phyloP scores from a whole-genome alignment of 192 early-diverging fungal species.

The Paraglomus occultum region DNA sequence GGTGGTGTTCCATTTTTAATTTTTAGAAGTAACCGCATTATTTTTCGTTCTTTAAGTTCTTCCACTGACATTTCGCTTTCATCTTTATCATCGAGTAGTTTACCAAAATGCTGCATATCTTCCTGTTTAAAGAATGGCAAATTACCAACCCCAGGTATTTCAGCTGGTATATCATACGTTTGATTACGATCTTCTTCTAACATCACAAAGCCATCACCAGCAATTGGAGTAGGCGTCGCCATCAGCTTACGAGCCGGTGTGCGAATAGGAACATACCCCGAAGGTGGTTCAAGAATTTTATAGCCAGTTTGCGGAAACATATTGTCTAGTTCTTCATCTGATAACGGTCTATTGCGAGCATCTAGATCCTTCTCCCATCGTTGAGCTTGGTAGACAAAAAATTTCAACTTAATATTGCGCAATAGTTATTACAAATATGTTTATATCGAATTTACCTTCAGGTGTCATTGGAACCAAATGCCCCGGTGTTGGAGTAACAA shows the following conservation, averaged over 20 bases:
- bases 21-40: conserved; percentile 91
- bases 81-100: conserved; percentile 80
- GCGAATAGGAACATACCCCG: conserved; percentile 87
- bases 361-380: conserved; percentile 83
- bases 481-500: conserved; percentile 76
- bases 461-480: conserved; percentile 78
- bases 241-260: conserved; percentile 95
- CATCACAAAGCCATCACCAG: conserved; percentile 81
- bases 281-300: conserved; percentile 86
- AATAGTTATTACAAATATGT: neutral
- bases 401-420: neutral
- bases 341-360: conserved; percentile 78
- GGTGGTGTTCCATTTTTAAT: conserved; percentile 99
- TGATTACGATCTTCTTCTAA: conserved; percentile 69
- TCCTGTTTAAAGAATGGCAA: conserved; percentile 95
- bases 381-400: conserved; percentile 45
- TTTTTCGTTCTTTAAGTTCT: conserved; percentile 93
- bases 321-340: conserved; percentile 94
- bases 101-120: conserved; percentile 97
- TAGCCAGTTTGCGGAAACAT: conserved; percentile 92
- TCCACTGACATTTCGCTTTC: conserved; percentile 80
- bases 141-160: conserved; percentile 85
- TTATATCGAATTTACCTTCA: conserved; percentile 51
- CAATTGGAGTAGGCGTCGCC: conserved; percentile 89
- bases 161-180: conserved; percentile 69